Evolutionary conservation across 495 filamentous ascomycete genomes (phyloP), one percentile per base, ranked within the genome.

Genomic region (Penicillium simplicissimum): DNA sequence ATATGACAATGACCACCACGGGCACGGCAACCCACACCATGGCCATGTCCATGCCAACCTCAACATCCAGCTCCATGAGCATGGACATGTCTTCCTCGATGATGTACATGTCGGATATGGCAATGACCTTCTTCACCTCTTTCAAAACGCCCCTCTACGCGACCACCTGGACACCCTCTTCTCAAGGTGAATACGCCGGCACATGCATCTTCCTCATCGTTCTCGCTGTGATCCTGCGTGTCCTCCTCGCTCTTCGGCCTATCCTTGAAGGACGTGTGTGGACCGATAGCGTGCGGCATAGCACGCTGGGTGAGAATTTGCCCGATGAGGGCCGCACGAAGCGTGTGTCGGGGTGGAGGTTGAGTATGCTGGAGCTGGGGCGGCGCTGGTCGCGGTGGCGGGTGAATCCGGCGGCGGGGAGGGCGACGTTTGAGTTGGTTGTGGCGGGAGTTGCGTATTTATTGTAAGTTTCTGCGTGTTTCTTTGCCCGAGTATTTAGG

Each of bases 121-220:
- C 61, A 19, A 74, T 74, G 71, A 68, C 64, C 10, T 74, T 74
- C 61, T 74, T 74, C 59, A 67, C 62, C 53, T 71, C 69, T 0
- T 56, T 58, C 43, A 54, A 57, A 48, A 72, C 71, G 9, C 61
- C 69, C n/a, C 69, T 72, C 25, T 74, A 59, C 54, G 61, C 71
- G 1, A 52, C 45, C 1, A 33, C 53, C 38, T 74, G 69, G 69
- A 68, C 62, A 3, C 69, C 71, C 1, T 55, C 62, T 7, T 61
- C 51, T 8, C 55, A 61, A 15, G 71, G 69, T 15, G 69, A 74
- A 47, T 74, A 74, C 34, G 65, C 69, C 53, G 71, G 71, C 4
- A 72, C 71, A 17, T 70, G 69, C 36, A 72, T 74, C 25, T 71
- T 74, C 53, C 63, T 74, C 23, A 72, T 74, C 43, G 65, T 52